These are phyloP conservation scores for Globisporangium spinosum DNA, from an alignment of 352 stramenopile species.

Conservation along the genomic window DNA sequence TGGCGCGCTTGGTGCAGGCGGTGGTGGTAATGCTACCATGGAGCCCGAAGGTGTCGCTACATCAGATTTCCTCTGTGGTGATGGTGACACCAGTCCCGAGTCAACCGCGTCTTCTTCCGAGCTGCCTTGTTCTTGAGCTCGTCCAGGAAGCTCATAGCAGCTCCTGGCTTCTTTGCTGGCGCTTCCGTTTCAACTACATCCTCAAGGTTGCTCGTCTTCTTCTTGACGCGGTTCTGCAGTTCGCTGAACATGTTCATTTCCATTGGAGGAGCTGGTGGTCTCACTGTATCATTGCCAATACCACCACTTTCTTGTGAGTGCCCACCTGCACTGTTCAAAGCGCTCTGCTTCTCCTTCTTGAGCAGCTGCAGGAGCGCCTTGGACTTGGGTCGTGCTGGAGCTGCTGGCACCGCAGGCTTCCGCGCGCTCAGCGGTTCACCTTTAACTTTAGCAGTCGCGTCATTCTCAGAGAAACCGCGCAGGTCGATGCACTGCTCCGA, in stretches of 20 bases:
- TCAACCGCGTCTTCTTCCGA: background rate
- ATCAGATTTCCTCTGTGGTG: background rate
- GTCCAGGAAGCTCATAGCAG: conserved; percentile 38
- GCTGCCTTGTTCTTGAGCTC: conserved; percentile 39
- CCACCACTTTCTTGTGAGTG: background rate
- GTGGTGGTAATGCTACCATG: background rate
- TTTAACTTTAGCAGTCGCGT: background rate
- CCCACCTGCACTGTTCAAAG: background rate
- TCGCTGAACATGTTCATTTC: conserved; percentile 36
- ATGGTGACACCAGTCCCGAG: background rate
- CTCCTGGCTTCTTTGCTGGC: background rate
- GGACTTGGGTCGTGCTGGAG: conserved; percentile 38
- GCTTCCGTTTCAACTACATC: background rate
- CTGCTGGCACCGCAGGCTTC: background rate
- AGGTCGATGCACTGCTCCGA: conserved; percentile 10
- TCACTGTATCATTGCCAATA: background rate
- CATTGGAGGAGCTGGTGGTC: conserved; percentile 9
- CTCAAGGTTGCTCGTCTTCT: background rate
- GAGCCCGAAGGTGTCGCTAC: background rate
- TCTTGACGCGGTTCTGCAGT: conserved; percentile 33
- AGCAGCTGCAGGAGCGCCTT: conserved; percentile 46
- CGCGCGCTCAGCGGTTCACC: background rate
- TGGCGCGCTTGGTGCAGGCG: background rate
- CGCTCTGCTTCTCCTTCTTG: conserved; percentile 24
- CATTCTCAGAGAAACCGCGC: background rate